Evolutionary conservation across 257 asterid genomes (phyloP).

Genomic region (Jacaranda copaia): DNA sequence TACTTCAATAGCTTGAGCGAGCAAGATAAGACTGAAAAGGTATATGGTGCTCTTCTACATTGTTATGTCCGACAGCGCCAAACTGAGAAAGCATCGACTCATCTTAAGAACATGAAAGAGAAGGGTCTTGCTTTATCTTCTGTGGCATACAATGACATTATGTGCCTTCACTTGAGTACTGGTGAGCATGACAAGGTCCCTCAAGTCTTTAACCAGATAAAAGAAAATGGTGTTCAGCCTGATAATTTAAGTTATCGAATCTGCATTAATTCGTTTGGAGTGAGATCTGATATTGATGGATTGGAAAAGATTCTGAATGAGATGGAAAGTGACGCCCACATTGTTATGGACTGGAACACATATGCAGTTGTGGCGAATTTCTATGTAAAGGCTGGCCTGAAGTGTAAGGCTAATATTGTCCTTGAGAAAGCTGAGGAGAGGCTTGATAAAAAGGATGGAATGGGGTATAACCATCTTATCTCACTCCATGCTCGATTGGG

Average conservation of each 20-base stretch:
- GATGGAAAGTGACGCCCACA: slow-evolving; percentile 64
- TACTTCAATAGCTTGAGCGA: slow-evolving; percentile 69
- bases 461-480: slow-evolving; percentile 73
- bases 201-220: slow-evolving; percentile 60
- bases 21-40: slow-evolving; percentile 65
- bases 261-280: slow-evolving; percentile 80
- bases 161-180: slow-evolving; percentile 63
- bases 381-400: slow-evolving; percentile 62
- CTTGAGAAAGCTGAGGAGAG: slow-evolving; percentile 70
- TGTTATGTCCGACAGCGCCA: slow-evolving; percentile 72
- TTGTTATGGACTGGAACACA: slow-evolving; percentile 78
- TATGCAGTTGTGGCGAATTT: slow-evolving; percentile 72
- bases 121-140: slow-evolving; percentile 61
- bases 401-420: slow-evolving; percentile 55
- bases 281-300: slow-evolving; percentile 68
- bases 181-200: slow-evolving; percentile 64
- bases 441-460: slow-evolving; percentile 59
- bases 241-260: slow-evolving; percentile 79
- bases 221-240: slow-evolving; percentile 57
- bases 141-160: slow-evolving; percentile 68
- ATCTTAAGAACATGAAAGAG: slow-evolving; percentile 65
- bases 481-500: slow-evolving; percentile 72
- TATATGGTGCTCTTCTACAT: slow-evolving; percentile 87
- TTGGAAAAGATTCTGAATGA: slow-evolving; percentile 67
- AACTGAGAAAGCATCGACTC: slow-evolving; percentile 58